Evolutionary conservation across 2,329 filamentous ascomycete species (phyloP), one percentile per base, ranked within the genome.

Genomic region (Calonectria multiphialidica): DNA sequence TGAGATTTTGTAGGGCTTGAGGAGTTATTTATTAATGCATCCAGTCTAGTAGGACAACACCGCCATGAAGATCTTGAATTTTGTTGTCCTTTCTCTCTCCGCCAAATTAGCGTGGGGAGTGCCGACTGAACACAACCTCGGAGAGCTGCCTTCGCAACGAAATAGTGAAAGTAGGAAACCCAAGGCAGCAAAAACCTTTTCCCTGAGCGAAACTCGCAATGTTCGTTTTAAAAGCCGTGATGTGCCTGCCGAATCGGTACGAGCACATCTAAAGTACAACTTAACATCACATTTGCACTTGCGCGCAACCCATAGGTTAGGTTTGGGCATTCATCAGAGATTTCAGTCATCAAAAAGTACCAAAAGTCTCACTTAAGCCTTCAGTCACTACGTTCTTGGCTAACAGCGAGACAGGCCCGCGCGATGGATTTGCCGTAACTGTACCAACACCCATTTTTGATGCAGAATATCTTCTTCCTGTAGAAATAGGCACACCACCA

Each of bases 401-500:
- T 59, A 16, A 59, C 21, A 10, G 40, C 3, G 9, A 10, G 16
- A 16, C 18, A 62, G 57, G 1, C 6, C 37, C 57, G 4, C 40
- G 40, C 2, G 40, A 62, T 62, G 57, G 57, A 15, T 44, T 45
- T n/a, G 57, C 12, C 0, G 13, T 44, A 13, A 45, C 23, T n/a
- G 25, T 62, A 21, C 57, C 57, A n/a, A 30, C 57, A 15, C 57
- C 57, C 21, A 23, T 42, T 33, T 62, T 44, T 66, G 84, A 86
- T 18, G 30, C 73, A 23, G 83, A 85, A 75, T 86, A 83, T 72
- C 72, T 86, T 53, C 80, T 81, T 2, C 82, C 83, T 5, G 84
- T 86, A 18, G 78, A 82, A 45, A 83, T 87, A n/a, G 85, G 85
- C n/a, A 85, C 84, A 8, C 86, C 86, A 10, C 80, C 83, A 5